Evolutionary conservation across 2,329 filamentous ascomycete genomes (phyloP).

Genomic region (Talaromyces sp.): DNA sequence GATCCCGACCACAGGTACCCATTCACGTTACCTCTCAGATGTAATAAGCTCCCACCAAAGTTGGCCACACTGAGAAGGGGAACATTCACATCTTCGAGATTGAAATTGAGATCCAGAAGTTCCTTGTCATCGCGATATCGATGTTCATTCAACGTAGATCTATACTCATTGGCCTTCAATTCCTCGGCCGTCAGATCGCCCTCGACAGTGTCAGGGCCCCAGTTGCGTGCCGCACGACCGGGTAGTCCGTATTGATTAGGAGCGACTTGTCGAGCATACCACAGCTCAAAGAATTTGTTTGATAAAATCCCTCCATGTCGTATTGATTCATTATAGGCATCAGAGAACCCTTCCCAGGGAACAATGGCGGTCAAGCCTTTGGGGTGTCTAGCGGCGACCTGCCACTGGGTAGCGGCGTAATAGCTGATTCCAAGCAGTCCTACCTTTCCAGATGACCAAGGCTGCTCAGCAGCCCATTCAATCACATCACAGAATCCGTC

Average conservation of each 20-base stretch:
- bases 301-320: conserved; percentile 64
- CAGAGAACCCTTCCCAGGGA: conserved; percentile 58
- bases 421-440: conserved; percentile 55
- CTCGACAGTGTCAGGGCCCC: conserved; percentile 29
- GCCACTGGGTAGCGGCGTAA: conserved; percentile 56
- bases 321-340: conserved; percentile 57
- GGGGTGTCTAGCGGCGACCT: conserved; percentile 53
- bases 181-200: conserved; percentile 19
- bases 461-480: conserved; percentile 12
- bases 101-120: conserved; percentile 46
- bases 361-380: conserved; percentile 53
- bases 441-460: conserved; percentile 46
- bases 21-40: conserved; percentile 67
- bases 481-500: conserved; percentile 8
- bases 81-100: conserved; percentile 65
- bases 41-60: conserved; percentile 68
- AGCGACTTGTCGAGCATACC: conserved; percentile 67
- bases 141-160: not conserved
- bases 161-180: conserved; percentile 4
- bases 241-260: conserved; percentile 64
- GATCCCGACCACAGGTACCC: conserved; percentile 65
- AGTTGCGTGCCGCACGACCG: conserved; percentile 18
- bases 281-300: conserved; percentile 60
- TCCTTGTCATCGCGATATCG: not conserved
- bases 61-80: conserved; percentile 68